Conservation (phyloP, 148 eudicot genomes). For the Limonium bicolor region DNA sequence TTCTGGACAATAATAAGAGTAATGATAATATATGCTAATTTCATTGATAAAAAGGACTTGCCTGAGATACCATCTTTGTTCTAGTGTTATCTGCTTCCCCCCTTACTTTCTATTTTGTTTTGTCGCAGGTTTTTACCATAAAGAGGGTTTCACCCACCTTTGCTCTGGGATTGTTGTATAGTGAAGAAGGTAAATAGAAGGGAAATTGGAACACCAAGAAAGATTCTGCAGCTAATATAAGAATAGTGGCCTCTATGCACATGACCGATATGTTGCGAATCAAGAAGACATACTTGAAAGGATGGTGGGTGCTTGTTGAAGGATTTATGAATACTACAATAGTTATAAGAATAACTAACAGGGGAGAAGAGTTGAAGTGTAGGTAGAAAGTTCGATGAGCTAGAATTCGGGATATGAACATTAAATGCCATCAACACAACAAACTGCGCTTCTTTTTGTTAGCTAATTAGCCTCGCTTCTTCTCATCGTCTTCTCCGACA, state of each 20-base stretch:
- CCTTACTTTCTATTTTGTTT: too few species aligned
- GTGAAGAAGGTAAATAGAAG: background rate
- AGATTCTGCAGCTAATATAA: background rate
- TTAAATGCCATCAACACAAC: background rate
- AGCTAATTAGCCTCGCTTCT: too few species aligned
- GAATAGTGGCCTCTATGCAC: background rate
- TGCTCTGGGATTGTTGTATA: background rate
- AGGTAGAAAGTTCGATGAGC: background rate
- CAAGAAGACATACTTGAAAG: too few species aligned
- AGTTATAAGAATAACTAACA: background rate
- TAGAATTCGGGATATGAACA: background rate
- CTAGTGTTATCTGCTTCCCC: background rate
- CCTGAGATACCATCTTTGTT: slow-evolving; percentile 6
- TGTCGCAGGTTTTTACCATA: background rate
- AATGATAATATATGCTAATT: background rate
- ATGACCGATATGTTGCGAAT: background rate
- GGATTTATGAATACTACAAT: too few species aligned
- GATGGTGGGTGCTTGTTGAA: too few species aligned
- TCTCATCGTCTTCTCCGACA: too few species aligned
- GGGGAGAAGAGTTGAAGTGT: background rate
- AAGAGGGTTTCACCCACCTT: background rate
- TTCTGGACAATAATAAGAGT: background rate
- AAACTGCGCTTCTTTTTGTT: background rate
- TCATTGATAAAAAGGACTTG: too few species aligned
- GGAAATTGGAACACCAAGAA: background rate